Evolutionary conservation across 2,329 filamentous ascomycete genomes (phyloP).

Genomic region (Hymenoscyphus scutula): DNA sequence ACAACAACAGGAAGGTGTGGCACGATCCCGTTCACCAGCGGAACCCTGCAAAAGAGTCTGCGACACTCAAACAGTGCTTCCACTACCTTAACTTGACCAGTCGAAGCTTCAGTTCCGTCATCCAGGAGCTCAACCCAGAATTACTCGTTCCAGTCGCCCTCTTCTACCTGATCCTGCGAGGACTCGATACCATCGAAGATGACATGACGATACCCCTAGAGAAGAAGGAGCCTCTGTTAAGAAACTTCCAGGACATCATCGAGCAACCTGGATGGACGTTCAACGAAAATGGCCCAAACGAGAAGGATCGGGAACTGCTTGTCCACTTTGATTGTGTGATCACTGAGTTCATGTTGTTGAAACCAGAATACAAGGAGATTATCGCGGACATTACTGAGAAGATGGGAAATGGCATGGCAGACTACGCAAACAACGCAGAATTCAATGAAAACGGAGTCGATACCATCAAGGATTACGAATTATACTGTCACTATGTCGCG

Average conservation of each 20-base stretch:
- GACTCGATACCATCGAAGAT: conserved; percentile 97
- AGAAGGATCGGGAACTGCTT: conserved; percentile 90
- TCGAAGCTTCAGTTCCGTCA: conserved; percentile 89
- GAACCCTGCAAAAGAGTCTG: conserved; percentile 70
- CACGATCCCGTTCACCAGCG: conserved; percentile 90
- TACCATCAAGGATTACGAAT: conserved; percentile 84
- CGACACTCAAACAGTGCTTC: conserved; percentile 79
- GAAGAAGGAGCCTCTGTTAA: conserved; percentile 81
- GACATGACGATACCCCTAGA: conserved; percentile 87
- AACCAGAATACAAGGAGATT: conserved; percentile 78
- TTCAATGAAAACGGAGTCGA: conserved; percentile 77
- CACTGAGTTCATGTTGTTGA: conserved; percentile 82
- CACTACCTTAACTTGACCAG: conserved; percentile 82
- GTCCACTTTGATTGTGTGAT: conserved; percentile 90
- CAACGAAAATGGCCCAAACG: conserved; percentile 77
- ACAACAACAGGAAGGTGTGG: conserved; percentile 77
- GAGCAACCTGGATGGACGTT: conserved; percentile 90
- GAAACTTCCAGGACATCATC: conserved; percentile 76
- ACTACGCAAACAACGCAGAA: conserved; percentile 84
- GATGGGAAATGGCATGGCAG: conserved; percentile 99
- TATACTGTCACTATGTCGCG: conserved; percentile 98
- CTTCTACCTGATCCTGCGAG: conserved; percentile 91
- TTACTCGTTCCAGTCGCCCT: conserved; percentile 83
- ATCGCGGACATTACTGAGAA: conserved; percentile 89
- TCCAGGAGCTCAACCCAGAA: conserved; percentile 93